Percentiles rank a stretch among this genome's conserved stretches.
Conservation (phyloP, 345 rosid species). For the Citrus unshiu region DNA sequence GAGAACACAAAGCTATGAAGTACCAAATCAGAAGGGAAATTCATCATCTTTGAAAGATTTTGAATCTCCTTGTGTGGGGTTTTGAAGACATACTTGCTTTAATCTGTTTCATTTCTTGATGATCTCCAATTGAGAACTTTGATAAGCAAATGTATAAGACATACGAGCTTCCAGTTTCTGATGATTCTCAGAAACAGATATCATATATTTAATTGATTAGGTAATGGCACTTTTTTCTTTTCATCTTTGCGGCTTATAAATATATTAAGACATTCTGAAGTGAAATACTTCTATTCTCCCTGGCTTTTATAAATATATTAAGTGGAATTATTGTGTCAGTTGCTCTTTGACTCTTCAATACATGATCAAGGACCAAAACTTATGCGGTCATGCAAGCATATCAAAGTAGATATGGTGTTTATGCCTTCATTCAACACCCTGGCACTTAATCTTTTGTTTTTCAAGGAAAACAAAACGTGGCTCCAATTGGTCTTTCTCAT, state of each 20-base stretch:
- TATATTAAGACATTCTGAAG: not conserved
- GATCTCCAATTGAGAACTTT: not conserved
- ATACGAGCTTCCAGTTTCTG: not conserved
- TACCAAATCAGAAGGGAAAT: not conserved
- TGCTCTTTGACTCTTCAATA: not conserved
- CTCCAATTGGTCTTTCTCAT: not conserved
- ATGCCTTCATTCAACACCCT: not conserved
- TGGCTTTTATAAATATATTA: not conserved
- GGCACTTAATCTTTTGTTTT: not conserved
- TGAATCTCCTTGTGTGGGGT: not conserved
- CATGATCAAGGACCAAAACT: not conserved
- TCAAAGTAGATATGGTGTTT: not conserved
- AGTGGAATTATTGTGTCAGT: not conserved
- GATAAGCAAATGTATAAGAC: not conserved
- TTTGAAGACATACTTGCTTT: not conserved
- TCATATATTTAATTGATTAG: not conserved
- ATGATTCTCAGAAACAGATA: not conserved
- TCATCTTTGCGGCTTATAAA: not conserved
- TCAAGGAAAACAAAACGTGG: not conserved
- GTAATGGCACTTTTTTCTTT: not conserved
- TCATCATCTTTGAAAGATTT: not conserved
- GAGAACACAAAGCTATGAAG: not conserved
- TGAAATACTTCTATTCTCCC: not conserved
- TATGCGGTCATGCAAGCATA: not conserved
- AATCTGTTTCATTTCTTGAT: not conserved